A percentile compares a stretch with the other conserved stretches of the same genome.
phyloP scores from a whole-genome alignment of 768 basidiomycete genomes.

The Tremella mesenterica region DNA sequence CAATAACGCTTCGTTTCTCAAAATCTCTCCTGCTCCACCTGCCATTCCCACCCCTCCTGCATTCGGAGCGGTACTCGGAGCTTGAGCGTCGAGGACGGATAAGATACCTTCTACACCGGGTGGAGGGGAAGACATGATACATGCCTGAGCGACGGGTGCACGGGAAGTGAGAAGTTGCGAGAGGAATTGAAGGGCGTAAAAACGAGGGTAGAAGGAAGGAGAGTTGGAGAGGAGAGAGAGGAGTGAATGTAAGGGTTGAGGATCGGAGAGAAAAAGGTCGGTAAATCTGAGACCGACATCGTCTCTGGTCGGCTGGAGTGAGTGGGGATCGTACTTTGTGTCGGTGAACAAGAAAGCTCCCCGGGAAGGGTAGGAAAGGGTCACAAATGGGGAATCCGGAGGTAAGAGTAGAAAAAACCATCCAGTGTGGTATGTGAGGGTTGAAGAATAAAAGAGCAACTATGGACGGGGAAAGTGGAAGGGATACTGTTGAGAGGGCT shows the following conservation, averaged over 20 bases:
- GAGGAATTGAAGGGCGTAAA: slow-evolving; percentile 72
- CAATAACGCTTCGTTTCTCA: slow-evolving; percentile 60
- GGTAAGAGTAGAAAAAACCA: no score
- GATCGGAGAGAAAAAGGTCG: slow-evolving; percentile 61
- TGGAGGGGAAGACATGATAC: slow-evolving; percentile 71
- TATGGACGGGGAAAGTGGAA: no score
- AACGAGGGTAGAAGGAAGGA: slow-evolving; percentile 72
- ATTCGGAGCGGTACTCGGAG: slow-evolving; percentile 6
- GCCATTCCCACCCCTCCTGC: slow-evolving; percentile 12
- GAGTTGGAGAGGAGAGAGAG: slow-evolving; percentile 65
- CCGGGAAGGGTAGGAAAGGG: no score
- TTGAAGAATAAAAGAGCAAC: no score
- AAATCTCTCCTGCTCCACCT: slow-evolving; percentile 41
- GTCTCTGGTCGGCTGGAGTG: slow-evolving; percentile 47
- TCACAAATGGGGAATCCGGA: no score
- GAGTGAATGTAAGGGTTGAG: slow-evolving; percentile 64
- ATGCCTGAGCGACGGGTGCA: slow-evolving; percentile 71
- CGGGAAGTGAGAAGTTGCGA: slow-evolving; percentile 72
- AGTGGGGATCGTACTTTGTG: not conserved
- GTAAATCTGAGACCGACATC: slow-evolving; percentile 78
- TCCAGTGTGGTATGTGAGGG: no score
- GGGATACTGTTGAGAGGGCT: no score
- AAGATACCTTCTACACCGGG: slow-evolving; percentile 54
- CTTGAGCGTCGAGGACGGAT: slow-evolving; percentile 20
- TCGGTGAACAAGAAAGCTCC: not conserved